Evolutionary conservation across 176 grass and related monocot species (phyloP).

Genomic region (Oryza meridionalis): DNA sequence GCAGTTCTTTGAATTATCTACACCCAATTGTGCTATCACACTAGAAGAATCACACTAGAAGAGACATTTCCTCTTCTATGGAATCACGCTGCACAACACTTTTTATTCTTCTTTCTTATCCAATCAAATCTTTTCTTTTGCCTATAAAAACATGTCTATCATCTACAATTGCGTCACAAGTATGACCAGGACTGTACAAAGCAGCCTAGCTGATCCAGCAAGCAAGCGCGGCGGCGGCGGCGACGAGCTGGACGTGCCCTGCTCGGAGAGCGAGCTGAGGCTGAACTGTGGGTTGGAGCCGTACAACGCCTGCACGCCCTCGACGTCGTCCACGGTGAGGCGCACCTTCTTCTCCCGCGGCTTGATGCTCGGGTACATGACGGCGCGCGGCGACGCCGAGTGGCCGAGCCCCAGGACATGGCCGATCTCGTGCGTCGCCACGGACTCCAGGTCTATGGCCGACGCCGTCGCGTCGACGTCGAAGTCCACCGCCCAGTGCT

Average conservation of each 20-base stretch:
- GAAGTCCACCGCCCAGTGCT: conserved; percentile 74
- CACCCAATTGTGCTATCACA: not conserved
- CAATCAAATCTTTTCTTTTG: not conserved
- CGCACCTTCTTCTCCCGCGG: conserved; percentile 66
- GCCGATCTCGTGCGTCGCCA: conserved; percentile 92
- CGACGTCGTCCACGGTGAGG: conserved; percentile 76
- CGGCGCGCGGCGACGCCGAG: conserved; percentile 61
- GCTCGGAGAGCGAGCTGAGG: conserved; percentile 65
- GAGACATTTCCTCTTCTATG: conserved; percentile 10
- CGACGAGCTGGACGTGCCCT: conserved; percentile 43
- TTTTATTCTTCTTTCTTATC: not conserved
- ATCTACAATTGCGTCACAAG: conserved; percentile 43
- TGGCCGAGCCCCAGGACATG: conserved; percentile 90
- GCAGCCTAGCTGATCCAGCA: not conserved
- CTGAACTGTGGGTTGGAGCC: conserved; percentile 75
- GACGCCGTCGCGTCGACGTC: conserved; percentile 8
- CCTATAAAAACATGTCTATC: conserved; percentile 22
- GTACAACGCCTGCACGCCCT: conserved; percentile 82
- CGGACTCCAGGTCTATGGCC: conserved; percentile 78
- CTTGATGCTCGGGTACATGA: conserved; percentile 91
- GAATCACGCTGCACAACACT: not conserved
- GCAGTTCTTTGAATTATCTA: not conserved
- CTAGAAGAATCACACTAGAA: not conserved
- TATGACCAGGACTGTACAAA: conserved; percentile 29
- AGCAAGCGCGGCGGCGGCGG: conserved; percentile 28